Percentiles rank a stretch among this genome's conserved stretches.
Conservation (phyloP, 2,329 filamentous ascomycete genomes). For the Torrubiellomyces zombiae region DNA sequence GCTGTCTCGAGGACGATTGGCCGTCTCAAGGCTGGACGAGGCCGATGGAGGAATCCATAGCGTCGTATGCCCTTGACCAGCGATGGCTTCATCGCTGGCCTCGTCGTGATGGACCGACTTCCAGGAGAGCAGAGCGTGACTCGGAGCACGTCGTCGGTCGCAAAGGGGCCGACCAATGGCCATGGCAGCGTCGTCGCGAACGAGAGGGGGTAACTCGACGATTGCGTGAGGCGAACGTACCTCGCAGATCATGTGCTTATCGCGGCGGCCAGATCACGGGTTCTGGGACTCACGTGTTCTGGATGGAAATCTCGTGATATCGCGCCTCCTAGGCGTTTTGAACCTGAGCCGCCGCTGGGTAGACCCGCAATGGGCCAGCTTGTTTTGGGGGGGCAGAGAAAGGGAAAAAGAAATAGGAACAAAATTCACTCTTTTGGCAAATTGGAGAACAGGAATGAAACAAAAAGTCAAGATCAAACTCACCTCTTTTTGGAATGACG, state of each 20-base stretch:
- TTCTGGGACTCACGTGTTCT: constrained; percentile 27
- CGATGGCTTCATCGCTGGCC: too few species aligned
- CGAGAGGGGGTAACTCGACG: constrained; percentile 5
- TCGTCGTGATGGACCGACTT: too few species aligned
- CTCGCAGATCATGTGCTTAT: constrained; percentile 28
- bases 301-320: constrained; percentile 32
- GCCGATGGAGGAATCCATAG: too few species aligned
- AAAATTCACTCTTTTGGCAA: too few species aligned
- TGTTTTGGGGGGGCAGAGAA: constrained; percentile 2
- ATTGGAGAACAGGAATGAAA: constrained; percentile 4
- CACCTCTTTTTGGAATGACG: too few species aligned
- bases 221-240: constrained; percentile 20
- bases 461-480: too few species aligned
- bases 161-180: constrained; percentile 3
- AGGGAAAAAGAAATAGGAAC: constrained; percentile 4
- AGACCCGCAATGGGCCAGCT: constrained; percentile 7
- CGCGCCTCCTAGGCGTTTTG: constrained; percentile 15
- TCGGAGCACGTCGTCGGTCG: constrained; percentile 3
- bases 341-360: constrained; percentile 16
- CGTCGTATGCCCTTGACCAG: too few species aligned
- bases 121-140: too few species aligned
- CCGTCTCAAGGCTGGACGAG: too few species aligned
- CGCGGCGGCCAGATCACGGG: constrained; percentile 24
- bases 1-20: too few species aligned
- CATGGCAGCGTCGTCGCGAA: constrained; percentile 7